A percentile compares a stretch with the other conserved stretches of the same genome.
These are phyloP conservation scores for Aspergillus phoenicis DNA, from an alignment of 2,329 filamentous ascomycete genomes.

Conservation along the genomic window DNA sequence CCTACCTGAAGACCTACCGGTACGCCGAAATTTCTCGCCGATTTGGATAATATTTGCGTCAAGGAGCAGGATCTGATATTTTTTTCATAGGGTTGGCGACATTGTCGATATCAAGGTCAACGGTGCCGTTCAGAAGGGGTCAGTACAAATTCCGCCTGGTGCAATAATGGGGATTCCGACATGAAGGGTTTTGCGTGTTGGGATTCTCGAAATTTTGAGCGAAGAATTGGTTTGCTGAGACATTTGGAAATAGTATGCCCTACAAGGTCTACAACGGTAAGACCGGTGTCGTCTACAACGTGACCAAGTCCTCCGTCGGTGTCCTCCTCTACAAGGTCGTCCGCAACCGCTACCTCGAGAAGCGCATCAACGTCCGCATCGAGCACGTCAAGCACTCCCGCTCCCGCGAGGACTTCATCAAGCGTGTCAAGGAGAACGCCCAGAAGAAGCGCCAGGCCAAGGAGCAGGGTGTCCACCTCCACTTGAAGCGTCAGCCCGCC, in stretches of 20 bases:
- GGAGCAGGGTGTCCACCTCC: constrained; percentile 79
- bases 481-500: constrained; percentile 88
- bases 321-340: constrained; percentile 99
- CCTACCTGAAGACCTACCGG: constrained; percentile 94
- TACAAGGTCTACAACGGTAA: constrained; percentile 99
- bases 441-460: constrained; percentile 91
- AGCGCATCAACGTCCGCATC: constrained; percentile 98
- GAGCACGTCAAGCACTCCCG: constrained; percentile 96
- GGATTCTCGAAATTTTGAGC: constrained; percentile 10
- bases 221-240: constrained; percentile 29
- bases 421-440: constrained; percentile 95
- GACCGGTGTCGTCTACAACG: constrained; percentile 98
- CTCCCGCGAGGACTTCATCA: constrained; percentile 95
- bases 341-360: constrained; percentile 99
- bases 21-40: constrained; percentile 47
- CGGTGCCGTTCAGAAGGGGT: constrained; percentile 98
- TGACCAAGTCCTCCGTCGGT: constrained; percentile 95
- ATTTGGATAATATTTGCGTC: constrained; percentile 18
- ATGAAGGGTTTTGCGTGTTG: constrained; percentile 12
- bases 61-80: constrained; percentile 49
- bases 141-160: constrained; percentile 51
- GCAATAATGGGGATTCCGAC: constrained; percentile 12
- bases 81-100: constrained; percentile 76
- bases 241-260: constrained; percentile 71
- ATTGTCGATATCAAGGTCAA: constrained; percentile 99